These are phyloP conservation scores for Lactarius sp. DNA, from an alignment of 768 basidiomycete genomes.

Conservation along the genomic window DNA sequence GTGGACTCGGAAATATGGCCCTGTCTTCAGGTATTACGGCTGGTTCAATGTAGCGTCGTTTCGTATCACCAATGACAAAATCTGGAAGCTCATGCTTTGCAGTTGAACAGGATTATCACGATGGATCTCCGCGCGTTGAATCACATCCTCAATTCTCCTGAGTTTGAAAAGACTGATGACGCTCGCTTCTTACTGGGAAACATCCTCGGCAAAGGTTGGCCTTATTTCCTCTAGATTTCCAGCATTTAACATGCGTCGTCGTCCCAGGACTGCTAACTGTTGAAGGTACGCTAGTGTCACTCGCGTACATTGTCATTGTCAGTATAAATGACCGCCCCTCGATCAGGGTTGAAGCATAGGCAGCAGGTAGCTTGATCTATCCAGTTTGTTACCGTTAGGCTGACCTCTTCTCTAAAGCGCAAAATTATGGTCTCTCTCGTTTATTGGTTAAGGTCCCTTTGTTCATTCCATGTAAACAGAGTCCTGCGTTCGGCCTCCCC, in stretches of 20 bases:
- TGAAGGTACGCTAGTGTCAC: conserved; percentile 5
- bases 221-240: neutral
- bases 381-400: neutral
- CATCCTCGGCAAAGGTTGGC: conserved; percentile 13
- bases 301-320: neutral
- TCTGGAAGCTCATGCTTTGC: neutral
- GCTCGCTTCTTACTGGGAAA: conserved; percentile 1
- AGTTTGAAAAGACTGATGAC: conserved; percentile 13
- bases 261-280: conserved; percentile 16
- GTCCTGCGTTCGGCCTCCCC: conserved; percentile 20
- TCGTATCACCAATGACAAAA: neutral
- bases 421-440: conserved; percentile 14
- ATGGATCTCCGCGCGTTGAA: conserved; percentile 19
- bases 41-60: conserved; percentile 12
- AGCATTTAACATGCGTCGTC: neutral
- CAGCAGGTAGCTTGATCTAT: conserved; percentile 12
- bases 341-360: conserved; percentile 13
- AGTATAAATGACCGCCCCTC: neutral
- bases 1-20: conserved; percentile 14
- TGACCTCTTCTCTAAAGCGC: conserved; percentile 9
- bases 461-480: conserved; percentile 5
- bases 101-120: neutral
- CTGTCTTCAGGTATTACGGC: conserved; percentile 12
- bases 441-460: neutral
- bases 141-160: conserved; percentile 11